Percentiles rank a stretch among this genome's conserved stretches.
These are phyloP conservation scores for Leishmania guyanensis DNA, from an alignment of 208 protist genomes.

Conservation along the genomic window DNA sequence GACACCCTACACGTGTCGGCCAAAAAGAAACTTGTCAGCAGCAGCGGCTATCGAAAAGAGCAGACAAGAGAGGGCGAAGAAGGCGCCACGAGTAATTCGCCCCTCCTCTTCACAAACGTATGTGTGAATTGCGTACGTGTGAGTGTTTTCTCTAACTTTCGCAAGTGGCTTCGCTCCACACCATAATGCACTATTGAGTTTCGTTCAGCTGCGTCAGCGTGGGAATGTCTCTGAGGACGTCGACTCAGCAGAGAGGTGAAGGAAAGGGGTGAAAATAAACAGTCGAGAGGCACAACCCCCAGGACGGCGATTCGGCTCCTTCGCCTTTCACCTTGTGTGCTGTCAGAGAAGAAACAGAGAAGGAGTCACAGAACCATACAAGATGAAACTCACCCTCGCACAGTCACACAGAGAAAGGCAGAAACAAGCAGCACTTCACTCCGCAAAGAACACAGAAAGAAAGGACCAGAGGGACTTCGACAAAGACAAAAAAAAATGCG, in stretches of 20 bases:
- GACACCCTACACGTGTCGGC: neutral
- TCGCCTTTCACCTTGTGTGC: neutral
- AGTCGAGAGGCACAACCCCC: neutral
- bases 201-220: neutral
- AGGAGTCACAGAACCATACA: neutral
- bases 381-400: neutral
- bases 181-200: too few species aligned
- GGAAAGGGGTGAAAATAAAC: neutral
- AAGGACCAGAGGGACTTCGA: neutral
- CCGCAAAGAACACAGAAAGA: neutral
- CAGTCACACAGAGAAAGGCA: neutral
- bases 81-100: neutral
- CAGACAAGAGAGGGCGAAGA: neutral
- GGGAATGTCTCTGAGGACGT: neutral
- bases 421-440: neutral
- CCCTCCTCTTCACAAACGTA: neutral
- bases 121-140: neutral
- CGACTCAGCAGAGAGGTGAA: neutral
- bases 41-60: neutral
- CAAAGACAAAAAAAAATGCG: neutral
- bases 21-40: neutral
- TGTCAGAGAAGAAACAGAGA: neutral
- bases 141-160: neutral
- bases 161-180: neutral
- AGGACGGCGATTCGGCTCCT: neutral